phyloP scores from a whole-genome alignment of 305 asterid genomes.

The Ilex paraguariensis region DNA sequence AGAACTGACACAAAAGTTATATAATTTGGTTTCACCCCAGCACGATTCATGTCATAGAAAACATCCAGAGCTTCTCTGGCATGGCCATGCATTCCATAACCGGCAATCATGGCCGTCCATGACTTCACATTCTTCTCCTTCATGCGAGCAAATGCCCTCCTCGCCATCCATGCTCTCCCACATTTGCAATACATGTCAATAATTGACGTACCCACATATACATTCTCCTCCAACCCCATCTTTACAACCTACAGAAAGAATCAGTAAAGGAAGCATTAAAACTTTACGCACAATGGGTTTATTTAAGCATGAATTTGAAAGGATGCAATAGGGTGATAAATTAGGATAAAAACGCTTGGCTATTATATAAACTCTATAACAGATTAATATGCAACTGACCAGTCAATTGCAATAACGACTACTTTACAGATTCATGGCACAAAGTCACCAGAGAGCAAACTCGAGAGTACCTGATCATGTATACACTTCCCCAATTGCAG shows the following conservation, averaged over 20 bases:
- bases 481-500: constrained; percentile 64
- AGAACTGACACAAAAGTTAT: constrained; percentile 71
- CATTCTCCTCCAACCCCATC: constrained; percentile 57
- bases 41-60: constrained; percentile 54
- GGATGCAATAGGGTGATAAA: too few species aligned
- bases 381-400: too few species aligned
- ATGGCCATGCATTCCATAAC: constrained; percentile 89
- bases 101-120: constrained; percentile 89
- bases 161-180: constrained; percentile 60
- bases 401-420: too few species aligned
- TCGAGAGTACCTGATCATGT: constrained; percentile 59
- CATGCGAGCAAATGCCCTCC: constrained; percentile 61
- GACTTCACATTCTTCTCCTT: constrained; percentile 65
- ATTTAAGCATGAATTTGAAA: too few species aligned
- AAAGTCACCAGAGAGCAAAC: background rate
- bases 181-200: constrained; percentile 91
- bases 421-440: too few species aligned
- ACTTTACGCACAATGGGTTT: background rate
- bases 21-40: constrained; percentile 61
- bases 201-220: constrained; percentile 68
- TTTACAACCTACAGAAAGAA: constrained; percentile 46
- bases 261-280: background rate
- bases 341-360: too few species aligned
- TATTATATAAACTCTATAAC: too few species aligned
- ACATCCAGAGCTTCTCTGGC: constrained; percentile 74